Conservation (phyloP, 2,329 filamentous ascomycete species). For the Neoarthrinium moseri region DNA sequence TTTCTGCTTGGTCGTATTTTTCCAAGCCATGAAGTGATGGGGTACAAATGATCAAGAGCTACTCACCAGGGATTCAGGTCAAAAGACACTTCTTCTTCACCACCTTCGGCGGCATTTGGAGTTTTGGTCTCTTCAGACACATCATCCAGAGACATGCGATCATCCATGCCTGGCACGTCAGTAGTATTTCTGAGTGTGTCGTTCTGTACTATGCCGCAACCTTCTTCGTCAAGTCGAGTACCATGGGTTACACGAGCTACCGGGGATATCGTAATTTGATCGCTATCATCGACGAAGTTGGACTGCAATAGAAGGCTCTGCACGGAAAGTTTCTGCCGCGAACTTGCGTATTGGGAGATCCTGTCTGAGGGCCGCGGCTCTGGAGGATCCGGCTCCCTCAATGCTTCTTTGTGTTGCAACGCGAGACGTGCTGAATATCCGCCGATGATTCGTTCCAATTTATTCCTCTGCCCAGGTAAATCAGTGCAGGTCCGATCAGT, state of each 20-base stretch:
- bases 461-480: constrained; percentile 17
- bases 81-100: not conserved
- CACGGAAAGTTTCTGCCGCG: constrained; percentile 34
- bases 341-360: constrained; percentile 26
- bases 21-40: no score
- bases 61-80: constrained; percentile 8
- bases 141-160: constrained; percentile 6
- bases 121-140: not conserved
- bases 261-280: constrained; percentile 23
- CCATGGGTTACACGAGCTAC: no score
- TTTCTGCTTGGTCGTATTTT: no score
- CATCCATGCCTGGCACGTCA: not conserved
- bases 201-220: no score
- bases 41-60: no score
- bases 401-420: constrained; percentile 20
- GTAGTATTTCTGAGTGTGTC: not conserved
- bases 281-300: constrained; percentile 37
- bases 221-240: no score
- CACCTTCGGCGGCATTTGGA: not conserved
- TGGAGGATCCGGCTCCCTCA: constrained; percentile 17
- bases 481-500: not conserved
- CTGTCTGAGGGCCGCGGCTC: constrained; percentile 17
- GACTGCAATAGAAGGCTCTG: constrained; percentile 38
- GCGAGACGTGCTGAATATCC: constrained; percentile 24
- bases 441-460: constrained; percentile 24